Evolutionary conservation across 78 protist species (phyloP).

Genomic region (Chrysochromulina parva): DNA sequence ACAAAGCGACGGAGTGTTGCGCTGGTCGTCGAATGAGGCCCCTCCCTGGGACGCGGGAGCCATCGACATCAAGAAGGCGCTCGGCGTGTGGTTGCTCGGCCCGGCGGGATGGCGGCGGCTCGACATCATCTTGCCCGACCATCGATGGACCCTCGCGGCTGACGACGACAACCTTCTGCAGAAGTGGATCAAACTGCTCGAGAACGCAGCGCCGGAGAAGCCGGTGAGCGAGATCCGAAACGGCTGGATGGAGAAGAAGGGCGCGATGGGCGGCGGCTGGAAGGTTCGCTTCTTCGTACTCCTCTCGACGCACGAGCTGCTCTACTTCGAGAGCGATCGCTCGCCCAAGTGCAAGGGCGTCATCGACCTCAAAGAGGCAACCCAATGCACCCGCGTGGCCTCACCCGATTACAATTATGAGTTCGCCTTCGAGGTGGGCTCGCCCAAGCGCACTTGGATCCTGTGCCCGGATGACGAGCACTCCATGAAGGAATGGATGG

Average conservation of each 20-base stretch:
- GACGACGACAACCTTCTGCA: not conserved
- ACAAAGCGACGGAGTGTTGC: not conserved
- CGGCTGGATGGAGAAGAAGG: conserved; percentile 17
- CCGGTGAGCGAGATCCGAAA: not conserved
- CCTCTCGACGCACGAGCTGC: conserved; percentile 16
- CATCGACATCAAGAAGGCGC: not conserved
- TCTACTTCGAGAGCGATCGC: not conserved
- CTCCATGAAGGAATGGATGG: not conserved
- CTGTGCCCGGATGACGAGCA: not conserved
- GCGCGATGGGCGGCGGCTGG: not conserved
- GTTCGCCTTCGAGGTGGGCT: not conserved
- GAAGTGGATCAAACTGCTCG: not conserved
- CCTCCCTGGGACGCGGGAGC: not conserved
- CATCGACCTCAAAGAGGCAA: not conserved
- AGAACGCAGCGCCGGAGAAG: not conserved
- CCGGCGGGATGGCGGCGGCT: not conserved
- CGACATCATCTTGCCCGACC: not conserved
- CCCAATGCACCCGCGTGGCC: not conserved
- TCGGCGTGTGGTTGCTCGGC: conserved; percentile 6
- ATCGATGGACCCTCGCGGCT: not conserved
- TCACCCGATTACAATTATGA: not conserved
- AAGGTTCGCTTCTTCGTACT: not conserved
- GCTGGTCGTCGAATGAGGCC: not conserved
- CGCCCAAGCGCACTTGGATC: conserved; percentile 11
- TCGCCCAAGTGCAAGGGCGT: not conserved